These are phyloP conservation scores for Rhododendron griersonianum DNA, from an alignment of 148 eudicot genomes.

Conservation along the genomic window DNA sequence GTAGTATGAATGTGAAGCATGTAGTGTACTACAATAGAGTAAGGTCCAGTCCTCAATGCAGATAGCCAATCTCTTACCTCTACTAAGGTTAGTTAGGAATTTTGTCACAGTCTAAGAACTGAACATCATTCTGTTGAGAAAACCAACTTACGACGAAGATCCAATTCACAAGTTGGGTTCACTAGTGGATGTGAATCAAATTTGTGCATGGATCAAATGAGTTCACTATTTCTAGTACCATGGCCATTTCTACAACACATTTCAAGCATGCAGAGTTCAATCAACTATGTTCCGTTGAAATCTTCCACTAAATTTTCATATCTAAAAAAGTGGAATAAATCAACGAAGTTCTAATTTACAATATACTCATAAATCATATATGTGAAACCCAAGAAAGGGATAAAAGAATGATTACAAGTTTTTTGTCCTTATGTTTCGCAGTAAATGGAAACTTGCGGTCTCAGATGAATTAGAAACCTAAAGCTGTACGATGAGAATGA, in stretches of 20 bases:
- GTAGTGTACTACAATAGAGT: too few species aligned
- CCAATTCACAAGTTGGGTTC: too few species aligned
- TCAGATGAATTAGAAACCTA: slow-evolving; percentile 3
- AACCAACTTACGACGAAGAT: too few species aligned
- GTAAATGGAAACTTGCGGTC: not conserved
- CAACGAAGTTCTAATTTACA: not conserved
- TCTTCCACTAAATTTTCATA: not conserved
- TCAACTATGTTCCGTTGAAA: not conserved
- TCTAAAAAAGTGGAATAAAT: not conserved
- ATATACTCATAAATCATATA: not conserved
- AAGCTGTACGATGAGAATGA: not conserved
- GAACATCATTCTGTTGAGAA: too few species aligned
- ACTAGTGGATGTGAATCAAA: too few species aligned
- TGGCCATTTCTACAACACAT: not conserved
- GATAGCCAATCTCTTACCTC: too few species aligned
- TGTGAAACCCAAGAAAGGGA: slow-evolving; percentile 1
- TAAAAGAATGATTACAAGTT: slow-evolving; percentile 6
- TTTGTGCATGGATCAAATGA: too few species aligned
- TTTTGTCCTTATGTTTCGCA: not conserved
- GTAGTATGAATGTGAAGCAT: too few species aligned
- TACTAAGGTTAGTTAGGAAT: too few species aligned
- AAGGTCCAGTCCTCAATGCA: too few species aligned
- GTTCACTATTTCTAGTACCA: not conserved
- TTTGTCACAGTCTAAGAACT: too few species aligned
- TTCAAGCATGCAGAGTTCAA: not conserved